Conservation (phyloP, 202 grass and related monocot genomes). For the Bolboschoenoplectus hybrid region DNA sequence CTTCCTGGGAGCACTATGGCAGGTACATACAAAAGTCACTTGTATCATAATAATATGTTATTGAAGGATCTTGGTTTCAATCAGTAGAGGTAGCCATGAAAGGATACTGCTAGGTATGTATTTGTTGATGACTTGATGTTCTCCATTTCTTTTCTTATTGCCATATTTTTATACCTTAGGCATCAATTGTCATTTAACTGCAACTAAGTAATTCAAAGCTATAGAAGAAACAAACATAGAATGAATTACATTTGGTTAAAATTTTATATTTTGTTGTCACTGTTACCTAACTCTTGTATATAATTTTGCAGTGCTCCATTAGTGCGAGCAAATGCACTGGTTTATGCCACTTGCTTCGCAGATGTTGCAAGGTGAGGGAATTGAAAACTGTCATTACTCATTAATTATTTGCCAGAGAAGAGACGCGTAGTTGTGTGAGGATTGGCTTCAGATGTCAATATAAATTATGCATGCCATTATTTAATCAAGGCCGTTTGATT, state of each 20-base stretch:
- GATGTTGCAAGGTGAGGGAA: slow-evolving; percentile 86
- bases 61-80: background rate
- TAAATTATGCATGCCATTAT: slow-evolving; percentile 18
- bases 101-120: background rate
- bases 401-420: slow-evolving; percentile 30
- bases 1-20: slow-evolving; percentile 94
- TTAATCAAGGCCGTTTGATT: background rate
- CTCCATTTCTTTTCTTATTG: slow-evolving; percentile 26
- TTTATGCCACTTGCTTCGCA: slow-evolving; percentile 88
- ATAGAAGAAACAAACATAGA: slow-evolving; percentile 26
- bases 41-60: slow-evolving; percentile 8
- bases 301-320: slow-evolving; percentile 65
- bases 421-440: background rate
- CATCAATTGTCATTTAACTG: background rate
- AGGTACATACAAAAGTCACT: slow-evolving; percentile 52
- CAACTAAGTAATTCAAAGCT: background rate
- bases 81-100: slow-evolving; percentile 12
- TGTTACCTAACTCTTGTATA: slow-evolving; percentile 27
- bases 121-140: slow-evolving; percentile 33
- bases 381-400: background rate
- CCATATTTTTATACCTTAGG: background rate
- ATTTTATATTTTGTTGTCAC: slow-evolving; percentile 31
- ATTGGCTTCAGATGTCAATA: background rate
- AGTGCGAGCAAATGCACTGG: slow-evolving; percentile 80
- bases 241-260: slow-evolving; percentile 34